phyloP scores from a whole-genome alignment of 148 eudicot genomes.

The Spergularia bocconei region DNA sequence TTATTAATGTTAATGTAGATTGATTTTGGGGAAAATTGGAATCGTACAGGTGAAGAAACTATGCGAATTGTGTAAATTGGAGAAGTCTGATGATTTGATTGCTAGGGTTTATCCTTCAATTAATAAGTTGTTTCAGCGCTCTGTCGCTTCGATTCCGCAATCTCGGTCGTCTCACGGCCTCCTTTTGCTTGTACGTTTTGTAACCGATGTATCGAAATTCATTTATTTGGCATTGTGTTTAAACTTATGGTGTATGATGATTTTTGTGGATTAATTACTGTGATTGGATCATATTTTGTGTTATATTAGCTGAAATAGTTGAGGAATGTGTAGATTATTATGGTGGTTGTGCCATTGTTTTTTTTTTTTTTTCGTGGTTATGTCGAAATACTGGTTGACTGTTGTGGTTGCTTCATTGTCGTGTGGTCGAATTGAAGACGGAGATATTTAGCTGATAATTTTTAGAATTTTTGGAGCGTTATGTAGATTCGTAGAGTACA shows the following conservation, averaged over 20 bases:
- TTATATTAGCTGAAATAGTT: no score
- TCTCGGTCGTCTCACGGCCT: conserved; percentile 63
- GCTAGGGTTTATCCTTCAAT: conserved; percentile 90
- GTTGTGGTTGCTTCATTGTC: neutral
- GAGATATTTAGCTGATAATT: conserved; percentile 1
- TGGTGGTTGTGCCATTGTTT: no score
- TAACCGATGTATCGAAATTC: neutral
- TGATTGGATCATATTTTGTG: neutral
- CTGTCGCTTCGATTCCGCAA: conserved; percentile 68
- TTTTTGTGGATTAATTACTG: no score
- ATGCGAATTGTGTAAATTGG: conserved; percentile 64
- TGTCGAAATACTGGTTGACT: neutral
- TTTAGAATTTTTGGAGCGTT: neutral
- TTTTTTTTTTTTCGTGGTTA: no score
- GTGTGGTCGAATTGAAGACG: neutral
- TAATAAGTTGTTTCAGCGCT: conserved; percentile 77
- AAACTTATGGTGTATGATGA: neutral
- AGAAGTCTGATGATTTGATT: conserved; percentile 85
- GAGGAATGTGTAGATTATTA: no score
- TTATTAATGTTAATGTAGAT: neutral
- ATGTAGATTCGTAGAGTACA: neutral
- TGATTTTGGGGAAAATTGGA: neutral
- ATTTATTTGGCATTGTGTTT: neutral
- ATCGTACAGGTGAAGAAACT: conserved; percentile 65
- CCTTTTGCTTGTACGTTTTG: conserved; percentile 56